Evolutionary conservation across 2,329 filamentous ascomycete species (phyloP).

Genomic region (Podosphaera fusca): DNA sequence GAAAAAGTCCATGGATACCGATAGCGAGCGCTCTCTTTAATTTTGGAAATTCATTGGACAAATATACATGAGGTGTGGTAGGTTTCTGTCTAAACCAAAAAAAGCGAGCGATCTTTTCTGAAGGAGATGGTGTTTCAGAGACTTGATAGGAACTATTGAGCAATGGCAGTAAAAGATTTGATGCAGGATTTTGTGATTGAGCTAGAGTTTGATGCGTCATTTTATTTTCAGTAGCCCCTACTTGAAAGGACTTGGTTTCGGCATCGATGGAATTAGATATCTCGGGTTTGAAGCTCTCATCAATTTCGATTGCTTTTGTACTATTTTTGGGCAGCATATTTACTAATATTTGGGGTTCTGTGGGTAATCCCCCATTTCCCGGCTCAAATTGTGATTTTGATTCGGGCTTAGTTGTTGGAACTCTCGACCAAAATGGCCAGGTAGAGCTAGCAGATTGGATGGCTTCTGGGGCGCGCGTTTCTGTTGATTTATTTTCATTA

Average conservation of each 20-base stretch:
- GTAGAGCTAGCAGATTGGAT: not conserved
- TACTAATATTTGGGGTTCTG: not conserved
- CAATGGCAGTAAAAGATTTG: slow-evolving; percentile 46
- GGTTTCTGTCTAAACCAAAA: slow-evolving; percentile 31
- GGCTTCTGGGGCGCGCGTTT: not conserved
- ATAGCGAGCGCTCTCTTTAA: slow-evolving; percentile 79
- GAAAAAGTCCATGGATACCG: slow-evolving; percentile 85
- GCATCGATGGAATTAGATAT: not conserved
- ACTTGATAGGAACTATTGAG: slow-evolving; percentile 45
- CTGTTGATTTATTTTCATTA: not conserved
- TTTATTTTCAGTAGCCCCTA: not conserved
- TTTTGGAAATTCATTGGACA: slow-evolving; percentile 42
- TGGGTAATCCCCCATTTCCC: not conserved
- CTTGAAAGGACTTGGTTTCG: not conserved
- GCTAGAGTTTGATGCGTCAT: not conserved
- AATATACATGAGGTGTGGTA: slow-evolving; percentile 46
- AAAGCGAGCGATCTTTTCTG: slow-evolving; percentile 40
- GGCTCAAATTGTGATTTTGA: not conserved
- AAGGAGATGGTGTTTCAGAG: slow-evolving; percentile 43
- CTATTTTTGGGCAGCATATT: not conserved
- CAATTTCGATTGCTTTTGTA: not conserved
- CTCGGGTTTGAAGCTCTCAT: not conserved
- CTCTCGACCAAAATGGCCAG: not conserved
- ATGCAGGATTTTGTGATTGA: slow-evolving; percentile 13
- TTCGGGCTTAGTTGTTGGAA: not conserved